Conservation (phyloP, 345 rosid genomes). For the Gynandropsis gynandra region DNA sequence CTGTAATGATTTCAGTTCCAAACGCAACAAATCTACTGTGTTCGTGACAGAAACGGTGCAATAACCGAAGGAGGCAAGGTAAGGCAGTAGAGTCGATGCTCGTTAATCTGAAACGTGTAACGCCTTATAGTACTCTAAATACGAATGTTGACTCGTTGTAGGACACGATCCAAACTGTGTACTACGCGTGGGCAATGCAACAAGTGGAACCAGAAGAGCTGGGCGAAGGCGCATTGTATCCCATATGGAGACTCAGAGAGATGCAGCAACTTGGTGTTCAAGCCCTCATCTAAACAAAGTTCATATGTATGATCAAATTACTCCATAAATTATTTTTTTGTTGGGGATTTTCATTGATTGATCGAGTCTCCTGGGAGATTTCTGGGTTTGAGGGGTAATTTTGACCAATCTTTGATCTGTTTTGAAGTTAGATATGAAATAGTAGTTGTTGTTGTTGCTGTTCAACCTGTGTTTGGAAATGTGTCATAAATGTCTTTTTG, state of each 20-base stretch:
- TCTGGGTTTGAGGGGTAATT: too few relatives aligned
- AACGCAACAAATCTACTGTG: conserved; percentile 77
- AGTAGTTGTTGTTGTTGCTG: too few relatives aligned
- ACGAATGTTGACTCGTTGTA: conserved; percentile 13
- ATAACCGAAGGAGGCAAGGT: conserved; percentile 91
- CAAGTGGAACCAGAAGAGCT: conserved; percentile 82
- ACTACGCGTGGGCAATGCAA: conserved; percentile 91
- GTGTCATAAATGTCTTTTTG: too few relatives aligned
- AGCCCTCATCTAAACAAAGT: conserved; percentile 55
- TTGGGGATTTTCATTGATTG: too few relatives aligned
- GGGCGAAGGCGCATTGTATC: conserved; percentile 75
- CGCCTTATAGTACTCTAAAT: neutral
- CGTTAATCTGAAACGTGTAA: too few relatives aligned
- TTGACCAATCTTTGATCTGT: too few relatives aligned
- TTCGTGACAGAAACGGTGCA: conserved; percentile 62
- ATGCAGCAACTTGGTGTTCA: conserved; percentile 64
- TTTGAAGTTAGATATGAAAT: too few relatives aligned
- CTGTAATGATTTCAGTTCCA: conserved; percentile 48
- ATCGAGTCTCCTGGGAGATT: too few relatives aligned
- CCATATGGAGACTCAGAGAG: conserved; percentile 86
- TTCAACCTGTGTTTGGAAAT: too few relatives aligned
- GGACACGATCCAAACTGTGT: conserved; percentile 85
- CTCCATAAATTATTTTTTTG: too few relatives aligned
- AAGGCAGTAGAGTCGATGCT: neutral
- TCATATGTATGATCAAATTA: too few relatives aligned